Percentiles rank a stretch among this genome's conserved stretches.
phyloP scores from a whole-genome alignment of 1,284 basidiomycete species.

The Cronartium quercuum region DNA sequence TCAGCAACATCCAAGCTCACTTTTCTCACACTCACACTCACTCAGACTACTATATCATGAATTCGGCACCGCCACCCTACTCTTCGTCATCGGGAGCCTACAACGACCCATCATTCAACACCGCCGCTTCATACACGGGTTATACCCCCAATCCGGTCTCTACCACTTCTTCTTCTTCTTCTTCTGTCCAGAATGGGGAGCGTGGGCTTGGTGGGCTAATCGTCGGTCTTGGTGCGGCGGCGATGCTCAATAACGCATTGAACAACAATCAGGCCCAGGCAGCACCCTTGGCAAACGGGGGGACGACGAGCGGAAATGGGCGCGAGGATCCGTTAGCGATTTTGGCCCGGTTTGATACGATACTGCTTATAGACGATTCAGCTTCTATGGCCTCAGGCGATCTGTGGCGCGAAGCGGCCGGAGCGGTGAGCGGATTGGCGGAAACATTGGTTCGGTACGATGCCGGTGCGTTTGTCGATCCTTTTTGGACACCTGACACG shows the following conservation, averaged over 20 bases:
- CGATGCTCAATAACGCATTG: slow-evolving; percentile 15
- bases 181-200: too few relatives aligned
- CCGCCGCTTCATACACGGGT: too few relatives aligned
- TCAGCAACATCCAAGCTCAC: too few relatives aligned
- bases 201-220: slow-evolving; percentile 30
- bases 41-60: too few relatives aligned
- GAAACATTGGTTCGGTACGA: slow-evolving; percentile 27
- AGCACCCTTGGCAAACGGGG: too few relatives aligned
- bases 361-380: slow-evolving; percentile 34
- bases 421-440: slow-evolving; percentile 20
- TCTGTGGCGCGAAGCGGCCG: slow-evolving; percentile 24
- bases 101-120: too few relatives aligned
- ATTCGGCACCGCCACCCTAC: too few relatives aligned
- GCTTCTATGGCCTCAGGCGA: slow-evolving; percentile 16
- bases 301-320: neutral
- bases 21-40: too few relatives aligned
- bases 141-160: too few relatives aligned
- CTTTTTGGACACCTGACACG: neutral
- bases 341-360: slow-evolving; percentile 32
- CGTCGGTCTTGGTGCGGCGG: slow-evolving; percentile 26
- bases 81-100: too few relatives aligned
- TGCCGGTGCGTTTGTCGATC: slow-evolving; percentile 4
- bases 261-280: neutral
- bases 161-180: too few relatives aligned
- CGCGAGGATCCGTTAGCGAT: slow-evolving; percentile 23